These are phyloP conservation scores for Annulohypoxylon stygium DNA, from an alignment of 495 filamentous ascomycete species.

Conservation along the genomic window DNA sequence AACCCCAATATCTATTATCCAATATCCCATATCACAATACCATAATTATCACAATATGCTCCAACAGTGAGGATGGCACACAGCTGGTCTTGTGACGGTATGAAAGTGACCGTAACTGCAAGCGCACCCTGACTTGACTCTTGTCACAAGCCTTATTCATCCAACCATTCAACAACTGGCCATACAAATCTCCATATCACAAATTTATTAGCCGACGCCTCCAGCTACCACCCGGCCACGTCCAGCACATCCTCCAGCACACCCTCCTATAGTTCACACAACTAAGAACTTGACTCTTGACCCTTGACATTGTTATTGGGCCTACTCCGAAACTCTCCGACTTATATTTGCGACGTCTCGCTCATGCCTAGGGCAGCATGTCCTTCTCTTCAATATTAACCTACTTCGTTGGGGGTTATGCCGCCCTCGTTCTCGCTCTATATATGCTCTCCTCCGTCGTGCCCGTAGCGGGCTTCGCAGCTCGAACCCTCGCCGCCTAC, in stretches of 20 bases:
- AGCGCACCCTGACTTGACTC: constrained; percentile 19
- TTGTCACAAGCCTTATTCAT: constrained; percentile 3
- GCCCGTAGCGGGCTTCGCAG: constrained; percentile 73
- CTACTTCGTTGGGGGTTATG: constrained; percentile 69
- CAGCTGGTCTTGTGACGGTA: constrained; percentile 39
- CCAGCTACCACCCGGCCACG: neutral
- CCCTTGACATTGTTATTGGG: neutral
- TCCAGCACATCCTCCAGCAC: neutral
- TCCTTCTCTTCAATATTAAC: constrained; percentile 57
- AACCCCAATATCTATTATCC: neutral
- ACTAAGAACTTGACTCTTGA: neutral
- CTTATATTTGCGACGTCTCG: constrained; percentile 17
- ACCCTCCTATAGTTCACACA: neutral
- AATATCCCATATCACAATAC: neutral
- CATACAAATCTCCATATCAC: constrained; percentile 12
- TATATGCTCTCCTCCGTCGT: constrained; percentile 67
- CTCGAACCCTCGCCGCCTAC: constrained; percentile 79
- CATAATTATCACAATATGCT: constrained; percentile 3
- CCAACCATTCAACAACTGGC: too few species aligned
- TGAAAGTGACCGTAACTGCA: constrained; percentile 32
- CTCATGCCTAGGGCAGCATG: constrained; percentile 37
- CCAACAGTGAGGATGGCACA: constrained; percentile 35
- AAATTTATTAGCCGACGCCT: constrained; percentile 2
- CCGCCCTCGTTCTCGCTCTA: constrained; percentile 70
- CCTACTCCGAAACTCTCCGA: neutral